Evolutionary conservation across 148 eudicot species (phyloP), one percentile per base, ranked within the genome.

Genomic region (Spergularia marina): DNA sequence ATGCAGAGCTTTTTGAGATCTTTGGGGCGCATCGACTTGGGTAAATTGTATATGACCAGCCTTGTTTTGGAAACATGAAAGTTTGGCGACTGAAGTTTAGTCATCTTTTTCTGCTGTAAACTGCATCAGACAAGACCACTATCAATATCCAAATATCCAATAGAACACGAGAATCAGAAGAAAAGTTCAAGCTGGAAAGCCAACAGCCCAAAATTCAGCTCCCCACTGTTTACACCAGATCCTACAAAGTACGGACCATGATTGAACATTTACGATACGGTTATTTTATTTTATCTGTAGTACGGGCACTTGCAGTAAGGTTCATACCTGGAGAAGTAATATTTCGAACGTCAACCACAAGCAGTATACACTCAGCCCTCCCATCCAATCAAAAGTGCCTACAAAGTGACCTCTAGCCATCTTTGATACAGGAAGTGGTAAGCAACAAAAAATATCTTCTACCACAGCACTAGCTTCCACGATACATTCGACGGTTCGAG

Each of bases 11-110:
- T 83, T 84, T 78, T 91, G 10, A 92, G 85, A 59, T 88, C 84
- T 76, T 83, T 85, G 62, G 85, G 91, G 23, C 81, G 83, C 97
- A 92, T 86, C 12, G 90, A 84, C 86, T 88, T 96, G 12, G 98
- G 99, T 57, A 92, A 63, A 79, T 96, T 96, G 84, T 96, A 96
- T 53, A 96, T 91, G 51, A 92, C 77, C 23, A 96, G 89, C 83
- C 99, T 91, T 20, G 91, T 91, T 83, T 78, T 89, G 83, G 98
- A 96, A 70, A 96, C 87, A 83, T 91, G 94, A 51, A 92, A 92
- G 83, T 96, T 92, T 18, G 99, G 99, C 16, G 99, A 92, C 65
- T 79, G 82, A 78, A 92, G 91, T 85, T 92, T 96, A 55, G 77
- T 75, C 83, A 65, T 81, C 86, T 96, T 96, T 74, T 86, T 86